Percentiles rank a stretch among this genome's conserved stretches.
These are phyloP conservation scores for Aspergillus cejpii DNA, from an alignment of 2,329 filamentous ascomycete species.

Conservation along the genomic window DNA sequence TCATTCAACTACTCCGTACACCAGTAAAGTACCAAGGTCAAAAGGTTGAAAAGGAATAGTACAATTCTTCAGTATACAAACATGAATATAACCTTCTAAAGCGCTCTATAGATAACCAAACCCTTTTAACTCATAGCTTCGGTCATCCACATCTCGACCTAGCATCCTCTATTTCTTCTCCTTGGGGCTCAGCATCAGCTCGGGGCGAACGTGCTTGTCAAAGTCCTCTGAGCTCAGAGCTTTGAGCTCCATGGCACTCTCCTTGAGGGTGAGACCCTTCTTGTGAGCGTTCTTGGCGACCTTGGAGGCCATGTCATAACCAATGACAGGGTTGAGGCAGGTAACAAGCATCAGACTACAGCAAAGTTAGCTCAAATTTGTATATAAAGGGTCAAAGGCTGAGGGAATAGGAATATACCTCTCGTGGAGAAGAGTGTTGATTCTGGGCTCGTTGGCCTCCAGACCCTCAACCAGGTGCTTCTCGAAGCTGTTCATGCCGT, in stretches of 20 bases:
- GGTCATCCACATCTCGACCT: constrained; percentile 1
- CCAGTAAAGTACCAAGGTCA: too few species aligned
- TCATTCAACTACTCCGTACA: too few species aligned
- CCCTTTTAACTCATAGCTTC: not conserved
- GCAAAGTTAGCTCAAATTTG: constrained; percentile 17
- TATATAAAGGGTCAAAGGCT: not conserved
- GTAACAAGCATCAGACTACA: constrained; percentile 91
- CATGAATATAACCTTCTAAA: constrained; percentile 9
- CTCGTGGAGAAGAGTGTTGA: constrained; percentile 83
- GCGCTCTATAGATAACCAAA: constrained; percentile 7
- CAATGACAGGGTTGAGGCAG: constrained; percentile 94
- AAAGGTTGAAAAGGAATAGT: constrained; percentile 8
- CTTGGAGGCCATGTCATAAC: constrained; percentile 95
- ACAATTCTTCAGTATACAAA: constrained; percentile 16
- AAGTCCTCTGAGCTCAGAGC: constrained; percentile 86
- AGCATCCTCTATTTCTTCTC: constrained; percentile 50
- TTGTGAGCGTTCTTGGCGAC: constrained; percentile 98
- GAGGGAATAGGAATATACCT: constrained; percentile 54
- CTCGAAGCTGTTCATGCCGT: constrained; percentile 93
- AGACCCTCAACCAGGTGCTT: constrained; percentile 84
- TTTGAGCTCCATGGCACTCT: constrained; percentile 88
- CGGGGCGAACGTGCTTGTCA: constrained; percentile 79
- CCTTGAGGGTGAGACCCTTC: constrained; percentile 89
- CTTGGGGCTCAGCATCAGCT: constrained; percentile 88
- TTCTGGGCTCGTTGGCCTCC: constrained; percentile 89